Conservation (phyloP, 495 filamentous ascomycete genomes). For the Gamarada debralockiae region DNA sequence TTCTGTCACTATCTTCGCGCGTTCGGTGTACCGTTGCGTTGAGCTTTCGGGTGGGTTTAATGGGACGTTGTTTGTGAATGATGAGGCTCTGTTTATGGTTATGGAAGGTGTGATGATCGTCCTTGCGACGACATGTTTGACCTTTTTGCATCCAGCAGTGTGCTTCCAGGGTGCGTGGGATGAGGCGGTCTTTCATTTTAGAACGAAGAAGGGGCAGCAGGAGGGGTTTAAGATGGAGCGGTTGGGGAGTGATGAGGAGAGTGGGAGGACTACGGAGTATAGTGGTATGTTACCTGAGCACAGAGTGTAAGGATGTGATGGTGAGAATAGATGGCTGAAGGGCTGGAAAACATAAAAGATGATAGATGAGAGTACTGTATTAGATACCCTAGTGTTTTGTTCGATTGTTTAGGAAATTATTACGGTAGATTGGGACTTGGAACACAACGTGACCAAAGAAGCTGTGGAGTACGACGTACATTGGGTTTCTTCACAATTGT, state of each 20-base stretch:
- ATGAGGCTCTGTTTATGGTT: slow-evolving; percentile 62
- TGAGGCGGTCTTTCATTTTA: slow-evolving; percentile 17
- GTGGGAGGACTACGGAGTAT: no score
- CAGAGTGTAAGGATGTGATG: no score
- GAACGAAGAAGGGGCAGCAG: slow-evolving; percentile 3
- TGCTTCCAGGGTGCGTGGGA: slow-evolving; percentile 31
- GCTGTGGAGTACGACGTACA: no score
- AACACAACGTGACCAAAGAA: no score
- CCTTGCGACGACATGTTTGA: slow-evolving; percentile 40
- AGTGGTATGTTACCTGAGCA: no score
- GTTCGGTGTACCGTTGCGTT: slow-evolving; percentile 31
- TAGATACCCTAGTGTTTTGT: no score
- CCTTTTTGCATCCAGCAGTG: slow-evolving; percentile 57
- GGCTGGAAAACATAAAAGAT: no score
- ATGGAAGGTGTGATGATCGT: slow-evolving; percentile 71
- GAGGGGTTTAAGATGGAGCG: not conserved
- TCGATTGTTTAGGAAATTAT: no score
- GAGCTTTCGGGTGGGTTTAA: slow-evolving; percentile 35
- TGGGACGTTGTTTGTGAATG: slow-evolving; percentile 37
- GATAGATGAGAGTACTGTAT: no score
- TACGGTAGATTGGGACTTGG: no score
- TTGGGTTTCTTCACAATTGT: no score
- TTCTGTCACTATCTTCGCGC: slow-evolving; percentile 31
- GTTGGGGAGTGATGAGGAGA: not conserved
- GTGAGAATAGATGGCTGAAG: no score